Evolutionary conservation across 2,329 filamentous ascomycete genomes (phyloP).

Genomic region (Amphichorda felina): DNA sequence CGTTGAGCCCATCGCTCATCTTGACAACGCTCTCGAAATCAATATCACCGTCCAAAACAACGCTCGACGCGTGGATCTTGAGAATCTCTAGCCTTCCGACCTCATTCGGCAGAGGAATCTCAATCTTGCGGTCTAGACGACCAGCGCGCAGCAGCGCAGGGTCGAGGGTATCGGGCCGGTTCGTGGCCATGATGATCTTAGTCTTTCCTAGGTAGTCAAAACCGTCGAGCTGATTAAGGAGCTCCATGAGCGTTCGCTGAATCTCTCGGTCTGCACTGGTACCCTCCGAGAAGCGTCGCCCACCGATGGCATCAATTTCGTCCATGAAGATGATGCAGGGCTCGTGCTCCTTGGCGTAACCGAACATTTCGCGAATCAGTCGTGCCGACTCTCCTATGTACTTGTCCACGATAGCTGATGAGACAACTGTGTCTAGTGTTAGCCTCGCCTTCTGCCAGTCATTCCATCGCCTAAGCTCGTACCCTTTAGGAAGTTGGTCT

Average conservation of each 20-base stretch:
- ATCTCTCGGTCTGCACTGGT: slow-evolving; percentile 97
- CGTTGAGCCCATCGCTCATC: slow-evolving; percentile 98
- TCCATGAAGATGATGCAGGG: slow-evolving; percentile 99
- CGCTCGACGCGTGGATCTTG: slow-evolving; percentile 87
- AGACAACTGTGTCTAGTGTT: slow-evolving; percentile 57
- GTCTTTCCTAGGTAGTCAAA: slow-evolving; percentile 99
- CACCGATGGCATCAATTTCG: slow-evolving; percentile 98
- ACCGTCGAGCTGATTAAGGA: slow-evolving; percentile 95
- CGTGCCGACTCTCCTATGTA: slow-evolving; percentile 98
- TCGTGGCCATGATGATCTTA: slow-evolving; percentile 99
- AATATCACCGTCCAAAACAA: slow-evolving; percentile 85
- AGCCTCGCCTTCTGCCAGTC: neutral
- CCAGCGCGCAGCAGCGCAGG: slow-evolving; percentile 86
- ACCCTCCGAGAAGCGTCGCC: slow-evolving; percentile 90
- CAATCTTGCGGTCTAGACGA: slow-evolving; percentile 92
- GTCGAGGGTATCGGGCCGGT: slow-evolving; percentile 91
- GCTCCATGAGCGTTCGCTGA: slow-evolving; percentile 95
- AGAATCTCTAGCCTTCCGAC: slow-evolving; percentile 92
- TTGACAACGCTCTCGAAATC: slow-evolving; percentile 99
- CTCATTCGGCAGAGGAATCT: slow-evolving; percentile 94
- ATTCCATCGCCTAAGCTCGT: slow-evolving; percentile 10
- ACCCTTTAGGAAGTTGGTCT: slow-evolving; percentile 99
- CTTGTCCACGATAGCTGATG: slow-evolving; percentile 97
- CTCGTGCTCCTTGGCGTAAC: slow-evolving; percentile 98
- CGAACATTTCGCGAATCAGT: slow-evolving; percentile 98